Conservation (phyloP, 768 basidiomycete genomes). For the Rubroboletus pulcherrimus region DNA sequence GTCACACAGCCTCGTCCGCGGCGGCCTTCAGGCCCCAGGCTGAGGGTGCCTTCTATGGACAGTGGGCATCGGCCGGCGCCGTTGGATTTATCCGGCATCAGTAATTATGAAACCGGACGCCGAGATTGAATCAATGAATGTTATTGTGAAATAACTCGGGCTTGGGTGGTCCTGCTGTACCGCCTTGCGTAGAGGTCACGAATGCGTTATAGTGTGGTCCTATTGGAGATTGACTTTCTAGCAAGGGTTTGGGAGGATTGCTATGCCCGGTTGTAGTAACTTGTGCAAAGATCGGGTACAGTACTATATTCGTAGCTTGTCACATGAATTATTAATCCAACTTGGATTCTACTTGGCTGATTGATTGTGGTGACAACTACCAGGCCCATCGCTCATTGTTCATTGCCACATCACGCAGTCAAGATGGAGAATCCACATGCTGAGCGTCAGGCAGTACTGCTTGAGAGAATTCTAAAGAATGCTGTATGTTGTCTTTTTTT, state of each 20-base stretch:
- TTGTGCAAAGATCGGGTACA: neutral
- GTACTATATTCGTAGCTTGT: neutral
- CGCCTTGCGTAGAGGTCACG: constrained; percentile 8
- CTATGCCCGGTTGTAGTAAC: neutral
- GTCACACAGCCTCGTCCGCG: constrained; percentile 22
- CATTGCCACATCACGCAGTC: constrained; percentile 5
- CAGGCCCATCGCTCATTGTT: neutral
- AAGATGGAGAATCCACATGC: constrained; percentile 94
- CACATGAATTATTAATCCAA: neutral
- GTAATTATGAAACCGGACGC: constrained; percentile 3
- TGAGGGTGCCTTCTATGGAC: constrained; percentile 20
- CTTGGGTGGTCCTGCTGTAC: constrained; percentile 12
- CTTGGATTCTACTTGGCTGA: neutral
- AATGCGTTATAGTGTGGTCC: neutral
- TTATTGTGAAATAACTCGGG: neutral
- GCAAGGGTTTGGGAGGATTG: constrained; percentile 21
- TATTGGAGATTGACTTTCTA: neutral
- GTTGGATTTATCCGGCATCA: constrained; percentile 17
- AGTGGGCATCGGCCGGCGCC: constrained; percentile 16
- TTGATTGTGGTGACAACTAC: neutral
- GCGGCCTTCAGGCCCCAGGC: constrained; percentile 33
- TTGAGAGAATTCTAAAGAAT: constrained; percentile 89
- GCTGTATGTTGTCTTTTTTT: constrained; percentile 48
- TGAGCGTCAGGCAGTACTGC: constrained; percentile 84
- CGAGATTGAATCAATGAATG: neutral